These are phyloP conservation scores for Nicotiana attenuata DNA, from an alignment of 257 asterid species.

Conservation along the genomic window DNA sequence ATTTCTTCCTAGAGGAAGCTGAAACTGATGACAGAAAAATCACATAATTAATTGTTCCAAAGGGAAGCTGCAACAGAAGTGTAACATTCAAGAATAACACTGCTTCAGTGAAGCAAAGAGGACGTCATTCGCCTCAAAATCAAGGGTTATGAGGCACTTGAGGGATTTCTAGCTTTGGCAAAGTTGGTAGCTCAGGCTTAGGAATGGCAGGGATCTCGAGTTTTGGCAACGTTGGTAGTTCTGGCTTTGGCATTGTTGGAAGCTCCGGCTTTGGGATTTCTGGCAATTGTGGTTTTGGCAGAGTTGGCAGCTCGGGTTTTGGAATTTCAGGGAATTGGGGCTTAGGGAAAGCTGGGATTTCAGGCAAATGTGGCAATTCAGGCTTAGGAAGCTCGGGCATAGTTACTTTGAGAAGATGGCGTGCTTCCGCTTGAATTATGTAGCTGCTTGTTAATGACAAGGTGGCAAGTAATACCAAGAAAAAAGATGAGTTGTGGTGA, in stretches of 20 bases:
- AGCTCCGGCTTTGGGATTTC: slow-evolving; percentile 18
- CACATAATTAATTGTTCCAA: background rate
- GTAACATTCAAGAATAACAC: background rate
- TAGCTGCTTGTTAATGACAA: background rate
- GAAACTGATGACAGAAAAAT: background rate
- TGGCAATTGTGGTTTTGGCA: slow-evolving; percentile 26
- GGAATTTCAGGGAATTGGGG: slow-evolving; percentile 12
- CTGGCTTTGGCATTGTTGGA: slow-evolving; percentile 19
- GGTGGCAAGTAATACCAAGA: background rate
- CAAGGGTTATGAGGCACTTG: slow-evolving; percentile 12
- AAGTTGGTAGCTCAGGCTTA: background rate
- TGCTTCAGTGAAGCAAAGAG: background rate
- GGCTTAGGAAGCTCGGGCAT: background rate
- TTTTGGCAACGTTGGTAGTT: slow-evolving; percentile 12
- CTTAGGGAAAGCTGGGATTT: slow-evolving; percentile 11
- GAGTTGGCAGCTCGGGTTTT: slow-evolving; percentile 16
- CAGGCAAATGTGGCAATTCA: background rate
- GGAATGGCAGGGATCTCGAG: slow-evolving; percentile 11
- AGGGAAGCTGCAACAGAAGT: background rate
- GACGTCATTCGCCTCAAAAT: slow-evolving; percentile 14
- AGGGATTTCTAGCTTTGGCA: slow-evolving; percentile 7
- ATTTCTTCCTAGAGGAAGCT: background rate
- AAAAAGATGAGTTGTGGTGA: background rate
- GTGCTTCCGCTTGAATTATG: background rate
- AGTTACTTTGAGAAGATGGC: background rate